These are phyloP conservation scores for Plasmodium relictum DNA, from an alignment of 169 alveolate species.

Conservation along the genomic window DNA sequence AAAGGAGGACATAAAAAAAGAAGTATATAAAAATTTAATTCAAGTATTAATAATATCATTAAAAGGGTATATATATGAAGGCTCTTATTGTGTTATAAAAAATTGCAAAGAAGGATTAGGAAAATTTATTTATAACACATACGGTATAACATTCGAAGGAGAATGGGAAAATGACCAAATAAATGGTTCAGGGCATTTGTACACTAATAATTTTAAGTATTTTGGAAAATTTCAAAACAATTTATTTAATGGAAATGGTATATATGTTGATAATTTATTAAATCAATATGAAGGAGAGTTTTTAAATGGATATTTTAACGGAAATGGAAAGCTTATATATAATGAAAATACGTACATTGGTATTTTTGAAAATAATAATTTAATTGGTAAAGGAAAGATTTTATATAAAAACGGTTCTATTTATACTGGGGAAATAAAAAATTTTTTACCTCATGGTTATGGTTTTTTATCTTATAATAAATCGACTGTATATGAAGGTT, in stretches of 20 bases:
- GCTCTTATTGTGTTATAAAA: conserved; percentile 46
- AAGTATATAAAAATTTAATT: conserved; percentile 29
- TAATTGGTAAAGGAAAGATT: conserved; percentile 74
- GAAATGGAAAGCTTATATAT: conserved; percentile 76
- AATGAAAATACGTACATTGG: conserved; percentile 68
- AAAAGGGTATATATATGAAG: conserved; percentile 73
- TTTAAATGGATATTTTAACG: conserved; percentile 65
- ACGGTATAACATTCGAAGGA: conserved; percentile 64
- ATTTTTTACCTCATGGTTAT: conserved; percentile 73
- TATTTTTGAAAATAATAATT: conserved; percentile 65
- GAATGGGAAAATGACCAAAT: conserved; percentile 75
- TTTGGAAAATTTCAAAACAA: conserved; percentile 75
- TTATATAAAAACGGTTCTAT: conserved; percentile 55
- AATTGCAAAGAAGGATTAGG: conserved; percentile 75
- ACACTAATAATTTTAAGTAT: conserved; percentile 55
- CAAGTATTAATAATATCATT: conserved; percentile 67
- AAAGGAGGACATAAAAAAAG: conserved; percentile 13
- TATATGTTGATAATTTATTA: conserved; percentile 62
- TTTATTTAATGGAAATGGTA: conserved; percentile 49
- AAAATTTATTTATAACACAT: conserved; percentile 42
- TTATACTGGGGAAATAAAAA: conserved; percentile 70
- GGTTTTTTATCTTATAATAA: conserved; percentile 66
- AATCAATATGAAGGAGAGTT: conserved; percentile 77
- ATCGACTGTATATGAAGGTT: conserved; percentile 52
- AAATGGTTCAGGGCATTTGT: conserved; percentile 75